phyloP scores from a whole-genome alignment of 257 asterid species.

The Ligustrum vulgare region DNA sequence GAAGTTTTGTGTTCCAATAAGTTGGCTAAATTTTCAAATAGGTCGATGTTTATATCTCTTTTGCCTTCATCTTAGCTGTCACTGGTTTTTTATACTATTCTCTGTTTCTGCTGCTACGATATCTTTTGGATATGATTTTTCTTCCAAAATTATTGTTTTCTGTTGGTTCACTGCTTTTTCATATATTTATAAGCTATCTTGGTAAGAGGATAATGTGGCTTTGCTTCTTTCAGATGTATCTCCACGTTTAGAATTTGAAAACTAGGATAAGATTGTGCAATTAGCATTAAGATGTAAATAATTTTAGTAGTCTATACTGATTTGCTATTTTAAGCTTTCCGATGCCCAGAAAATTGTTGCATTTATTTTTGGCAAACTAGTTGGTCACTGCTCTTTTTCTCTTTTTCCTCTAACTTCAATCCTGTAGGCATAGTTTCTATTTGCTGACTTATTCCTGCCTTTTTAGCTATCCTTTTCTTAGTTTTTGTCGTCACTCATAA shows the following conservation, averaged over 20 bases:
- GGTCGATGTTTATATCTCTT: neutral
- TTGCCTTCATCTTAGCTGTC: neutral
- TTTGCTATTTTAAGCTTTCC: neutral
- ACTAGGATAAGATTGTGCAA: neutral
- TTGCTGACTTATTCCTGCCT: neutral
- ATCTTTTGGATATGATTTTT: neutral
- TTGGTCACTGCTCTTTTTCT: neutral
- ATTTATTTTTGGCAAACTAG: neutral
- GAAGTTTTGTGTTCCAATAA: neutral
- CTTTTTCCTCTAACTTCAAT: neutral
- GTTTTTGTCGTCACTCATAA: neutral
- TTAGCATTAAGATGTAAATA: neutral
- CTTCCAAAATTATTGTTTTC: neutral
- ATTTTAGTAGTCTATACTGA: neutral
- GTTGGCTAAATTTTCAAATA: neutral
- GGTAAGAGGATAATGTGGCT: neutral
- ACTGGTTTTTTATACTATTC: neutral
- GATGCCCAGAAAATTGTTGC: neutral
- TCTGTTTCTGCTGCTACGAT: neutral
- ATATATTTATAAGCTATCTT: neutral
- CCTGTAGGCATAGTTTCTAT: neutral
- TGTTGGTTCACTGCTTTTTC: neutral
- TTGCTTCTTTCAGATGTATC: neutral
- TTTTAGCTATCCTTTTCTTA: neutral
- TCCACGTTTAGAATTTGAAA: neutral